A percentile compares a stretch with the other conserved stretches of the same genome.
phyloP scores from a whole-genome alignment of 805 yeast genomes.

The Barnettozyma botsteinii region DNA sequence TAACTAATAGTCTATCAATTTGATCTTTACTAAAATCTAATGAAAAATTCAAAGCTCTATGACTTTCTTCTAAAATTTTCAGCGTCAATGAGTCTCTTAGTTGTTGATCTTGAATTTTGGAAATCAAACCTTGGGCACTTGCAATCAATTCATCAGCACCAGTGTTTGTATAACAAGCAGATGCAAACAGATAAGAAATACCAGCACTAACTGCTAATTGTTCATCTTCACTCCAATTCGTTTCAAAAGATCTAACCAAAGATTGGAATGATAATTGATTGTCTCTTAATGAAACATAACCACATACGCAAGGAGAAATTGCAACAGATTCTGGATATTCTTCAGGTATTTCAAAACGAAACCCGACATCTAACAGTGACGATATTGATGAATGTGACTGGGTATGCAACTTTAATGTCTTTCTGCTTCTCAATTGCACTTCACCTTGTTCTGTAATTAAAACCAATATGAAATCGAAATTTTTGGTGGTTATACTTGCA shows the following conservation, averaged over 20 bases:
- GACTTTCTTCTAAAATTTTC: conserved; percentile 57
- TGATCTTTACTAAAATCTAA: conserved; percentile 68
- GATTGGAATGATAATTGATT: conserved; percentile 14
- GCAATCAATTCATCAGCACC: conserved; percentile 66
- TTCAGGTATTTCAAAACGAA: conserved; percentile 36
- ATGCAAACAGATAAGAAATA: conserved; percentile 61
- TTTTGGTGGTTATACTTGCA: conserved; percentile 30
- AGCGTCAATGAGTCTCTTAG: conserved; percentile 31
- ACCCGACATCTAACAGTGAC: conserved; percentile 50
- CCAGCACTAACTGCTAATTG: conserved; percentile 42
- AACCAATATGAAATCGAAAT: conserved; percentile 36
- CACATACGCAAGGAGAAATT: conserved; percentile 47
- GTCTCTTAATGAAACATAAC: conserved; percentile 31
- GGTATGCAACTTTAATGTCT: conserved; percentile 20
- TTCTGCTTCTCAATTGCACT: conserved; percentile 41
- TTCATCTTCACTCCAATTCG: conserved; percentile 12
- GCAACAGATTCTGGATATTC: conserved; percentile 32
- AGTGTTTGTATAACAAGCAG: conserved; percentile 61
- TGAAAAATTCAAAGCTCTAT: conserved; percentile 67
- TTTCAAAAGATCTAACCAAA: not conserved
- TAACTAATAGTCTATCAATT: conserved; percentile 66
- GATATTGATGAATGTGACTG: conserved; percentile 32
- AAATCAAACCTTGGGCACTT: conserved; percentile 45
- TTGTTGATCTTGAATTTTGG: conserved; percentile 20
- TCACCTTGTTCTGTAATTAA: conserved; percentile 38